Percentiles rank a stretch among this genome's conserved stretches.
phyloP scores from a whole-genome alignment of 176 grass and related monocot species.

The Oryza longistaminata region DNA sequence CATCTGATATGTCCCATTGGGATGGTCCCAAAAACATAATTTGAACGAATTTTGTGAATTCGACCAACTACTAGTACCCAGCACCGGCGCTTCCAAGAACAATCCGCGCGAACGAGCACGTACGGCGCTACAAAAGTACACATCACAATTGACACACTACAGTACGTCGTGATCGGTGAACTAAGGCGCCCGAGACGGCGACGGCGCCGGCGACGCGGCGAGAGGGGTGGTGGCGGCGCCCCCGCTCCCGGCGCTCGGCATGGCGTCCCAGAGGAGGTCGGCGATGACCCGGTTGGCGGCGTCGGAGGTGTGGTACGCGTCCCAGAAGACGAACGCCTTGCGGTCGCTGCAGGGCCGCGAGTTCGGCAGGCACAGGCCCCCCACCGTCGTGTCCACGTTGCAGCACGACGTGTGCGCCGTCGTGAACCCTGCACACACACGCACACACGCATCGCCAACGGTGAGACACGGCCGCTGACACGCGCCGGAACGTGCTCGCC shows the following conservation, averaged over 20 bases:
- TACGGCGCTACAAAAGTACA: neutral
- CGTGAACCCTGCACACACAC: conserved; percentile 62
- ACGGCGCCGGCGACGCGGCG: conserved; percentile 21
- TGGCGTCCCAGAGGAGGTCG: conserved; percentile 58
- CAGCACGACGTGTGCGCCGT: conserved; percentile 83
- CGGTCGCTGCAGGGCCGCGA: conserved; percentile 69
- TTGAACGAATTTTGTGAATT: neutral
- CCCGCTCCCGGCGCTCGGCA: conserved; percentile 15
- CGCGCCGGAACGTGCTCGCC: too few species aligned
- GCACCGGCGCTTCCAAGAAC: neutral
- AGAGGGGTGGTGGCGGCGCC: neutral
- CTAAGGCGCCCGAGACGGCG: neutral
- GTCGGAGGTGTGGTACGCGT: conserved; percentile 91
- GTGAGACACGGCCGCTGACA: neutral
- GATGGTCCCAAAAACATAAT: neutral
- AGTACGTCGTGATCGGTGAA: neutral
- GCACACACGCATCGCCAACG: neutral
- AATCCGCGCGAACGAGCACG: neutral
- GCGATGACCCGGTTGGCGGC: conserved; percentile 87
- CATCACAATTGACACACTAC: neutral
- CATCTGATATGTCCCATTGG: too few species aligned
- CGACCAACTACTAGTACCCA: neutral
- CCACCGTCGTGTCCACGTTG: conserved; percentile 76
- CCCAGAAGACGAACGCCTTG: conserved; percentile 88
- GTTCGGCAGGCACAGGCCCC: conserved; percentile 80